Conservation (phyloP, 2,329 filamentous ascomycete genomes). For the Clonostachys byssicola region DNA sequence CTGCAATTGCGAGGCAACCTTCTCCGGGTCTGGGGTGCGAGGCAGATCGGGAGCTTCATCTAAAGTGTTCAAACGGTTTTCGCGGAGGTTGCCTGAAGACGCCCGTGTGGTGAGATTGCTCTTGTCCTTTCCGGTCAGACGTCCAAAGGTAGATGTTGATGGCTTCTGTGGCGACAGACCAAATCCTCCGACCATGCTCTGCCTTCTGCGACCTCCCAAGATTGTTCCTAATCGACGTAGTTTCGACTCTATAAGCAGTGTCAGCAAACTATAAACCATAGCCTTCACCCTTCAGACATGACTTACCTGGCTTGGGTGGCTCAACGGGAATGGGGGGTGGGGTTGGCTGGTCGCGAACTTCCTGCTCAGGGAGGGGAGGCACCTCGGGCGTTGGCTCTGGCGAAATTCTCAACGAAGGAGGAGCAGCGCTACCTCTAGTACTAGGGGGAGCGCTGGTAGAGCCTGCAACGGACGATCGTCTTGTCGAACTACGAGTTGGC, state of each 20-base stretch:
- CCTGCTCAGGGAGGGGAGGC: not conserved
- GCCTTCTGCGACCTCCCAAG: slow-evolving; percentile 55
- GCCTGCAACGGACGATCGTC: slow-evolving; percentile 30
- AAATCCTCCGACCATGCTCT: slow-evolving; percentile 62
- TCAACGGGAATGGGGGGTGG: slow-evolving; percentile 7
- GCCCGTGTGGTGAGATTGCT: slow-evolving; percentile 47
- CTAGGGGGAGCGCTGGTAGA: slow-evolving; percentile 15
- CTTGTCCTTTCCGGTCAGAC: slow-evolving; percentile 59
- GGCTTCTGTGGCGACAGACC: slow-evolving; percentile 52
- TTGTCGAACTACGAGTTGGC: slow-evolving; percentile 30
- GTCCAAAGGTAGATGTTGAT: slow-evolving; percentile 48
- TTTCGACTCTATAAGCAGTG: slow-evolving; percentile 41
- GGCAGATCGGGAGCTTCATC: slow-evolving; percentile 48
- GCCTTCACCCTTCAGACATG: not conserved
- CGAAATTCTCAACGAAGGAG: not conserved
- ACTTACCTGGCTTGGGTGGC: slow-evolving; percentile 27
- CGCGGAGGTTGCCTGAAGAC: slow-evolving; percentile 55
- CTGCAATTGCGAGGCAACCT: slow-evolving; percentile 12
- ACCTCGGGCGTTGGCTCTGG: not conserved
- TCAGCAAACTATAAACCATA: slow-evolving; percentile 10
- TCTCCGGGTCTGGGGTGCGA: slow-evolving; percentile 15
- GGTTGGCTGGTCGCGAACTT: not conserved
- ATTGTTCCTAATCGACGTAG: slow-evolving; percentile 65
- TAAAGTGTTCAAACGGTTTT: slow-evolving; percentile 51
- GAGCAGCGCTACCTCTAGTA: slow-evolving; percentile 8